phyloP scores from a whole-genome alignment of 2,329 filamentous ascomycete genomes.

The Septoria linicola region DNA sequence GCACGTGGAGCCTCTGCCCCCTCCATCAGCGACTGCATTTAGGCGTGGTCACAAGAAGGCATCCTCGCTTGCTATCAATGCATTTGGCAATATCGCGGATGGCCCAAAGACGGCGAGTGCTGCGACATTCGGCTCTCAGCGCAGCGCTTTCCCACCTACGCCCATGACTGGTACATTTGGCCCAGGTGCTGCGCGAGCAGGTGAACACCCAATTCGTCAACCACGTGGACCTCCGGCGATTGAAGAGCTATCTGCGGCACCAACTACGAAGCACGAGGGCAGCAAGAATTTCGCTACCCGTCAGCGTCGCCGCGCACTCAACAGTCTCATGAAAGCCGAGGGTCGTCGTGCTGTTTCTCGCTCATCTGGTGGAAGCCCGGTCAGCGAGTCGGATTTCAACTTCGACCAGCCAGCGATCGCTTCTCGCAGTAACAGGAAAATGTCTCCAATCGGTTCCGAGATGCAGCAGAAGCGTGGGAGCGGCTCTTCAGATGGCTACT shows the following conservation, averaged over 20 bases:
- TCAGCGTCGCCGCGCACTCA: slow-evolving; percentile 85
- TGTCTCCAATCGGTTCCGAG: slow-evolving; percentile 42
- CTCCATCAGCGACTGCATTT: slow-evolving; percentile 87
- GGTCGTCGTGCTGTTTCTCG: slow-evolving; percentile 74
- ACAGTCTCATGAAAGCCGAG: slow-evolving; percentile 85
- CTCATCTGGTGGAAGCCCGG: slow-evolving; percentile 65
- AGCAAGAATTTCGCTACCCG: slow-evolving; percentile 96
- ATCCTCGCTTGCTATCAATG: slow-evolving; percentile 64
- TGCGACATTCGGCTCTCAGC: slow-evolving; percentile 48
- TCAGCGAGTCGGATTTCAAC: slow-evolving; percentile 73
- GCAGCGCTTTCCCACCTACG: slow-evolving; percentile 65
- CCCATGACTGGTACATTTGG: slow-evolving; percentile 84
- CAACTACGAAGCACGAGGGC: slow-evolving; percentile 88
- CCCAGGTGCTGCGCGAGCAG: slow-evolving; percentile 86
- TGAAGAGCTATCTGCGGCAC: slow-evolving; percentile 85
- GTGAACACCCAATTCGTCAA: slow-evolving; percentile 91
- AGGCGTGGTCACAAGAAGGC: slow-evolving; percentile 91
- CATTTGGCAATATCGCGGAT: slow-evolving; percentile 57
- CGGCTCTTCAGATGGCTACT: slow-evolving; percentile 38
- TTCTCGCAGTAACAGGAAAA: slow-evolving; percentile 35
- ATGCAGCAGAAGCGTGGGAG: slow-evolving; percentile 41
- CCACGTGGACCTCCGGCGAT: slow-evolving; percentile 87
- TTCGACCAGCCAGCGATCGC: slow-evolving; percentile 68
- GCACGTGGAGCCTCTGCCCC: slow-evolving; percentile 71
- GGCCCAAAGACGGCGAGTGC: slow-evolving; percentile 70